Evolutionary conservation across 345 rosid genomes (phyloP).

Genomic region (Conringia planisiliqua): DNA sequence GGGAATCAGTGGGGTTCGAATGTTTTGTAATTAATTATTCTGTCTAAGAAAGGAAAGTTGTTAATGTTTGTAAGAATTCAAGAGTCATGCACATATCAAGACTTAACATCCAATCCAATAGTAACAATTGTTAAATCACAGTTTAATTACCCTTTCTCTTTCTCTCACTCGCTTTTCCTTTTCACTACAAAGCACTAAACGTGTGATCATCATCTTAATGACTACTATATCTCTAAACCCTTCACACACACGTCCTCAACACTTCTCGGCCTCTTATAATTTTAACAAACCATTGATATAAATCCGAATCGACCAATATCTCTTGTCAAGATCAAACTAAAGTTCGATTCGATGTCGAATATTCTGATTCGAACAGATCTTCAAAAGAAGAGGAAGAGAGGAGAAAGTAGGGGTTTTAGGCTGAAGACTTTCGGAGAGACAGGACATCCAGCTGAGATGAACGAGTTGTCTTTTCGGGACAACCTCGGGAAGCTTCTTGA

Average conservation of each 20-base stretch:
- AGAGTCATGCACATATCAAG: constrained; percentile 34
- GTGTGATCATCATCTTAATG: constrained; percentile 35
- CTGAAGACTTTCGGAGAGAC: constrained; percentile 69
- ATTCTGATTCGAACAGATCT: constrained; percentile 14
- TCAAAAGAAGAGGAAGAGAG: constrained; percentile 74
- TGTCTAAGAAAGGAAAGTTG: constrained; percentile 1
- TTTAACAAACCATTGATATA: constrained; percentile 20
- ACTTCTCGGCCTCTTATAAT: constrained; percentile 24
- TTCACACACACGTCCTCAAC: constrained; percentile 36
- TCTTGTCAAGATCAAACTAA: constrained; percentile 17
- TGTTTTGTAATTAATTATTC: neutral
- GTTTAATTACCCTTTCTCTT: constrained; percentile 21
- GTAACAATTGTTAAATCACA: constrained; percentile 29
- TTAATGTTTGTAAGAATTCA: constrained; percentile 1
- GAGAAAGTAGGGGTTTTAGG: constrained; percentile 58
- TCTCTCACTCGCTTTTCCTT: constrained; percentile 32
- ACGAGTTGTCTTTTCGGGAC: constrained; percentile 51
- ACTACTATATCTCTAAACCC: constrained; percentile 40
- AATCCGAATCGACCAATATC: neutral
- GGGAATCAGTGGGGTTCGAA: neutral
- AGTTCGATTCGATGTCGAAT: constrained; percentile 24
- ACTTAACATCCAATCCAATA: constrained; percentile 33
- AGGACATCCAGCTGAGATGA: constrained; percentile 67
- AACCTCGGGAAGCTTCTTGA: constrained; percentile 63
- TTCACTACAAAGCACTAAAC: constrained; percentile 32